Percentiles rank a stretch among this genome's conserved stretches.
phyloP scores from a whole-genome alignment of 306 rosid species.

The Echinosophora koreensis region DNA sequence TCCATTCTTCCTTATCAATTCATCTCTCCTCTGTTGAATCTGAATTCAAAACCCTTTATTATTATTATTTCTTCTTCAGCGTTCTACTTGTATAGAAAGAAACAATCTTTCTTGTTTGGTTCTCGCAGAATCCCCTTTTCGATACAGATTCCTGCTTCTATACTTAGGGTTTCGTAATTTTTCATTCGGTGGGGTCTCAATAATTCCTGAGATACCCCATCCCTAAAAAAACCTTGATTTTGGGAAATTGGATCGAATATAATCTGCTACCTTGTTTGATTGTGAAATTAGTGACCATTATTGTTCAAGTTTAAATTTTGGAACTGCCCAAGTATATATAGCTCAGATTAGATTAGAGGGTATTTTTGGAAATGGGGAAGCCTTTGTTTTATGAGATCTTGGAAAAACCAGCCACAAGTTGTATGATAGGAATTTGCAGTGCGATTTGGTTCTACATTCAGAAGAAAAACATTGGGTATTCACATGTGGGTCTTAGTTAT shows the following conservation, averaged over 20 bases:
- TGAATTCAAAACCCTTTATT: slow-evolving; percentile 10
- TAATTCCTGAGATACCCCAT: slow-evolving; percentile 37
- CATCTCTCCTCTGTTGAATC: slow-evolving; percentile 10
- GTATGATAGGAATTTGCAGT: slow-evolving; percentile 82
- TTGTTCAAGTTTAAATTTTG: slow-evolving; percentile 33
- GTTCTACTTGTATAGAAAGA: slow-evolving; percentile 24
- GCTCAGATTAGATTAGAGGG: slow-evolving; percentile 32
- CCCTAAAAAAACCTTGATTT: slow-evolving; percentile 37
- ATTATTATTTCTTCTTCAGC: slow-evolving; percentile 17
- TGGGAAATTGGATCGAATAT: slow-evolving; percentile 33
- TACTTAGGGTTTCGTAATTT: slow-evolving; percentile 12
- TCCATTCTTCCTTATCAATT: not conserved
- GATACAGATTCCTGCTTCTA: slow-evolving; percentile 9
- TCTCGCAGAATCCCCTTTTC: slow-evolving; percentile 19
- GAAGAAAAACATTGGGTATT: slow-evolving; percentile 90
- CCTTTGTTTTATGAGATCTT: slow-evolving; percentile 91
- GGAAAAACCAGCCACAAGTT: slow-evolving; percentile 93
- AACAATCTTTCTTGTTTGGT: slow-evolving; percentile 35
- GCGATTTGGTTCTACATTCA: slow-evolving; percentile 92
- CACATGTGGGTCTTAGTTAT: slow-evolving; percentile 95
- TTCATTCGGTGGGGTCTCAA: slow-evolving; percentile 38
- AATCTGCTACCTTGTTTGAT: slow-evolving; percentile 38
- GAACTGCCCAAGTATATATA: slow-evolving; percentile 23
- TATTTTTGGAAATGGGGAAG: slow-evolving; percentile 72
- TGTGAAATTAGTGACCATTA: slow-evolving; percentile 16